Evolutionary conservation across 2,329 filamentous ascomycete species (phyloP).

Genomic region (Thermoascus crustaceus): DNA sequence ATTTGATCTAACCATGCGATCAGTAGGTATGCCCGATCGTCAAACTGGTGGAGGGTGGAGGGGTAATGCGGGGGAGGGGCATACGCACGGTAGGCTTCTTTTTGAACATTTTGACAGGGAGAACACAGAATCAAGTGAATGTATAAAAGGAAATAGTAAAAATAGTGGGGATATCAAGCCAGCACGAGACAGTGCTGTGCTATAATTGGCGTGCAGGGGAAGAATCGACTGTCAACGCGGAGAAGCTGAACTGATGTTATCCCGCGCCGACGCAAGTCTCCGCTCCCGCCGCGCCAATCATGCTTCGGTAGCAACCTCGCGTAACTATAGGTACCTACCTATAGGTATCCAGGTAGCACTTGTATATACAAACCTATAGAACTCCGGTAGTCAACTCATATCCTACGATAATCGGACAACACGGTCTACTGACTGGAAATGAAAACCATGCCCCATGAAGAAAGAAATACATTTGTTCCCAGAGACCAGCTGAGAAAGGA

Average conservation of each 20-base stretch:
- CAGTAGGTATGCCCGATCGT: constrained; percentile 6
- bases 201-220: neutral
- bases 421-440: too few relatives aligned
- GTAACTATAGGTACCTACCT: too few relatives aligned
- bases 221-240: neutral
- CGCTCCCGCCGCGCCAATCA: too few relatives aligned
- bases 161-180: neutral
- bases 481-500: too few relatives aligned
- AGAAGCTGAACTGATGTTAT: constrained; percentile 1
- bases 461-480: too few relatives aligned
- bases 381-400: too few relatives aligned
- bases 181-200: neutral
- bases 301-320: too few relatives aligned
- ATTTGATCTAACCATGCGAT: constrained; percentile 49
- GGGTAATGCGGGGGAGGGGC: constrained; percentile 20
- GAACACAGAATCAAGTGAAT: neutral
- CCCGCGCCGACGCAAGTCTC: neutral
- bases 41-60: constrained; percentile 9
- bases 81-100: constrained; percentile 50
- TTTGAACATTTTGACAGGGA: constrained; percentile 47
- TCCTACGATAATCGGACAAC: too few relatives aligned
- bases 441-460: too few relatives aligned
- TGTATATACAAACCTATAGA: too few relatives aligned
- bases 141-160: neutral
- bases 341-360: too few relatives aligned